Evolutionary conservation across 176 grass and related monocot genomes (phyloP).

Genomic region (Aegilops speltoides): DNA sequence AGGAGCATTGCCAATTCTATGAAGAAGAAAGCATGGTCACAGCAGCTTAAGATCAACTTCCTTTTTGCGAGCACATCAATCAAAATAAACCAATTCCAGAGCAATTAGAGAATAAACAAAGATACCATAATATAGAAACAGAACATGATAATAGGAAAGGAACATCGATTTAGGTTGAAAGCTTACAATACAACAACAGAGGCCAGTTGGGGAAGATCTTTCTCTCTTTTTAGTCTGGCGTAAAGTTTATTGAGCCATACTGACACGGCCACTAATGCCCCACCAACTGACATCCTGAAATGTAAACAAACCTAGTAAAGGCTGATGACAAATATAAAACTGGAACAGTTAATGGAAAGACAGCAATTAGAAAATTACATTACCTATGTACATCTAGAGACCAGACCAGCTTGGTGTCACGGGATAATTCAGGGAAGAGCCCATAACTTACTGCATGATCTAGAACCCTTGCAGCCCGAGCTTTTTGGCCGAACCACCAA

Average conservation of each 20-base stretch:
- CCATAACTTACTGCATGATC: conserved; percentile 68
- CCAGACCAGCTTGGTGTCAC: conserved; percentile 77
- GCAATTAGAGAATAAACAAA: conserved; percentile 10
- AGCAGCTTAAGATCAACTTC: not conserved
- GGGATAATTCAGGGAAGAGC: conserved; percentile 79
- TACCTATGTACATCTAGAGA: conserved; percentile 96
- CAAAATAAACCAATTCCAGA: not conserved
- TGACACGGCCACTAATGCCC: conserved; percentile 72
- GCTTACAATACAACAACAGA: conserved; percentile 87
- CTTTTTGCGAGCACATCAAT: not conserved
- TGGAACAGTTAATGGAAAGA: not conserved
- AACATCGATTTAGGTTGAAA: not conserved
- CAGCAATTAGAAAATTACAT: conserved; percentile 5
- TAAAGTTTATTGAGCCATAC: conserved; percentile 88
- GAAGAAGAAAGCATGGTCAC: not conserved
- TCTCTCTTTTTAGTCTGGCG: conserved; percentile 53
- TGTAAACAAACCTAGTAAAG: conserved; percentile 23
- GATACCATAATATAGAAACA: not conserved
- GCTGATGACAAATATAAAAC: conserved; percentile 9
- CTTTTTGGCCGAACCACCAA: conserved; percentile 88
- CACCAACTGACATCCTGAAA: conserved; percentile 92
- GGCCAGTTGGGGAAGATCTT: conserved; percentile 78
- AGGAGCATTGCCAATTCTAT: too few species aligned
- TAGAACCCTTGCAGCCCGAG: conserved; percentile 68
- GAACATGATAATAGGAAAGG: not conserved